Conservation (phyloP, 2,329 filamentous ascomycete species). For the Aspergillus sp. region DNA sequence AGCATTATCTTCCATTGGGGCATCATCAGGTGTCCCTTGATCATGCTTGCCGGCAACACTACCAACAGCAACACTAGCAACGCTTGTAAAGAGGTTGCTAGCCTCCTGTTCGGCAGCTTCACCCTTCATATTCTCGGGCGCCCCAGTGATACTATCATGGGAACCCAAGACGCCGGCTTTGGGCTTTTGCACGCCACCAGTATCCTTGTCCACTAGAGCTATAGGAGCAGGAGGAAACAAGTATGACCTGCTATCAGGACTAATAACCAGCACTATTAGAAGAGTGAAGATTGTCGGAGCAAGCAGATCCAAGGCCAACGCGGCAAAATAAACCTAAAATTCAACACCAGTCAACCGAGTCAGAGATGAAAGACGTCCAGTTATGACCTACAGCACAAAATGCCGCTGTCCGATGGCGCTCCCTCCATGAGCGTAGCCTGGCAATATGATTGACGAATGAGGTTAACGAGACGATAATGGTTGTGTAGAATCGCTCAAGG, state of each 20-base stretch:
- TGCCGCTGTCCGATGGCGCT: conserved; percentile 65
- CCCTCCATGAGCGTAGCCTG: conserved; percentile 76
- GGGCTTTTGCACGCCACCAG: conserved; percentile 76
- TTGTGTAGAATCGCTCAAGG: conserved; percentile 80
- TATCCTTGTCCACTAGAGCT: conserved; percentile 68
- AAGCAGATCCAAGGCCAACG: conserved; percentile 74
- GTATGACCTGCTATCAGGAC: conserved; percentile 61
- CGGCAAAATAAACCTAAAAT: conserved; percentile 56
- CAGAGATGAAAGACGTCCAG: neutral
- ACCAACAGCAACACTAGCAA: conserved; percentile 74
- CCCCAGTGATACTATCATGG: conserved; percentile 75
- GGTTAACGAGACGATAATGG: conserved; percentile 68
- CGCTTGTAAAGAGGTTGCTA: conserved; percentile 73
- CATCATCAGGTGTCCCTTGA: conserved; percentile 60
- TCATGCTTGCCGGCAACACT: conserved; percentile 78
- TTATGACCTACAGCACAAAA: conserved; percentile 59
- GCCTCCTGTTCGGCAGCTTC: conserved; percentile 84
- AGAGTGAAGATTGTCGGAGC: conserved; percentile 62
- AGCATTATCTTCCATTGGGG: conserved; percentile 54
- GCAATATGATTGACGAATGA: conserved; percentile 72
- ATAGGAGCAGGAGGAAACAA: conserved; percentile 79
- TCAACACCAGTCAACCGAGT: neutral
- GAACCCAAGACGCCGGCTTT: conserved; percentile 74
- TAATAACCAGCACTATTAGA: conserved; percentile 66
- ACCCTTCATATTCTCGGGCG: conserved; percentile 79